These are phyloP conservation scores for Panaeolus cyanescens DNA, from an alignment of 768 basidiomycete species.

Conservation along the genomic window DNA sequence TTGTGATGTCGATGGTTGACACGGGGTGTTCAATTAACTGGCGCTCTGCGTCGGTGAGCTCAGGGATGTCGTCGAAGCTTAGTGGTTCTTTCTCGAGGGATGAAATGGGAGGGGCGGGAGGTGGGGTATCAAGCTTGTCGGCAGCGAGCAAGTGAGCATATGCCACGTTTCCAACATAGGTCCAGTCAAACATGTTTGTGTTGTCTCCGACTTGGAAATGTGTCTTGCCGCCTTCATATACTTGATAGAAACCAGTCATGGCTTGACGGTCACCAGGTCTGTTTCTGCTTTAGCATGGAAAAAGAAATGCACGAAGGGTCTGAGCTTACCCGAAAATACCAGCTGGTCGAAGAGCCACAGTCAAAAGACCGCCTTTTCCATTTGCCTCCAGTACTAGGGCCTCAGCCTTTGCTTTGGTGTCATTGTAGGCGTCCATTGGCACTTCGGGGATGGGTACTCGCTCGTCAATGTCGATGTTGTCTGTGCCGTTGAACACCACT, in stretches of 20 bases:
- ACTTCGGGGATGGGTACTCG: constrained; percentile 72
- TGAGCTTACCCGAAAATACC: constrained; percentile 89
- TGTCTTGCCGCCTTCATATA: constrained; percentile 80
- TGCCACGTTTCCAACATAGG: constrained; percentile 95
- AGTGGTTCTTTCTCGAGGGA: constrained; percentile 35
- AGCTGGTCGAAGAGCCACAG: constrained; percentile 88
- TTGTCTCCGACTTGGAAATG: constrained; percentile 95
- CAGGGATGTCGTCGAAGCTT: constrained; percentile 38
- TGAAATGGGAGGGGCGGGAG: constrained; percentile 43
- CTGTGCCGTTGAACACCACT: constrained; percentile 81
- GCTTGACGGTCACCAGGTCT: constrained; percentile 93
- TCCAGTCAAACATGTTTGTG: constrained; percentile 93
- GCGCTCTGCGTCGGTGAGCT: constrained; percentile 42
- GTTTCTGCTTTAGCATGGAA: constrained; percentile 4
- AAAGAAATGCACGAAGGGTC: not conserved
- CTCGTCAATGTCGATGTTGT: constrained; percentile 88
- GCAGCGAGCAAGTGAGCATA: constrained; percentile 92
- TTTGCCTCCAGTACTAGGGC: constrained; percentile 83
- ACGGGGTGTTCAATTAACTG: constrained; percentile 52
- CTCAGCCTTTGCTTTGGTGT: constrained; percentile 91
- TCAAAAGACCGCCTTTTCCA: constrained; percentile 79
- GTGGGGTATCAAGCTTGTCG: constrained; percentile 71
- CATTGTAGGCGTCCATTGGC: constrained; percentile 90
- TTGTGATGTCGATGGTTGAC: constrained; percentile 63
- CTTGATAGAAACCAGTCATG: constrained; percentile 77